Base-by-base conservation (phyloP, 2,329 filamentous ascomycete genomes). In the Aspergillus bombycis region DNA sequence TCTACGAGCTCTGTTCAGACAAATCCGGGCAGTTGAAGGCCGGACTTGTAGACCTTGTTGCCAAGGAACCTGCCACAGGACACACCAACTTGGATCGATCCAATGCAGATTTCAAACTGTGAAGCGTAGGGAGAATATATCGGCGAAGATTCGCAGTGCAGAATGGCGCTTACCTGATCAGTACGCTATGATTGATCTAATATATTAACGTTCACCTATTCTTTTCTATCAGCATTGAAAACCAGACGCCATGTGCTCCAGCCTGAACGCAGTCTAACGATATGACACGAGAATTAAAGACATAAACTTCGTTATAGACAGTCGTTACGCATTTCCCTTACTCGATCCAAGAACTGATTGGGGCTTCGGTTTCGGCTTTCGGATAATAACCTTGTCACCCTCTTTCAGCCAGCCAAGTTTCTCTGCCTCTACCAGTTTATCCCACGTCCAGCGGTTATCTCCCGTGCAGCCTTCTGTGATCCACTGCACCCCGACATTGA, bases 1-100 rank as follows among this genome's bases (percentile, higher is more conserved):
- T 97, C 71, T 98, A 96, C 75, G 95, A 98, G 78, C 84, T 98
- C 9, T 95, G 91, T 74, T 94, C 91, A 0, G 94, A 98, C 70
- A 85, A 86, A 65, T 87, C 92, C 48, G 83, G 86, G 56, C 84
- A 84, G 14, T 78, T 91, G 70, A 98, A 98, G 82, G 77, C 86
- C 34, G 82, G 81, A 30, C 81, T 98, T 21, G 89, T 91, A 2
- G 90, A 93, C 70, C 86, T 84, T 58, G 83, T 95, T 21, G 89
- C 92, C 1, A 80, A 77, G 1, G 82, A 86, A 70, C 84, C 85
- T 48, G 82, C 85, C 19, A 84, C 82, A 14, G 74, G 78, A 1
- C 76, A 83, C 1, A 80, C 81, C 1, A 90, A 90, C 7, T 89
- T 91, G 86, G 91, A 94, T 75, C 88, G 89, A 76, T 84, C 83